Conservation (phyloP, 106 monocot species). For the Dioscorea alata region DNA sequence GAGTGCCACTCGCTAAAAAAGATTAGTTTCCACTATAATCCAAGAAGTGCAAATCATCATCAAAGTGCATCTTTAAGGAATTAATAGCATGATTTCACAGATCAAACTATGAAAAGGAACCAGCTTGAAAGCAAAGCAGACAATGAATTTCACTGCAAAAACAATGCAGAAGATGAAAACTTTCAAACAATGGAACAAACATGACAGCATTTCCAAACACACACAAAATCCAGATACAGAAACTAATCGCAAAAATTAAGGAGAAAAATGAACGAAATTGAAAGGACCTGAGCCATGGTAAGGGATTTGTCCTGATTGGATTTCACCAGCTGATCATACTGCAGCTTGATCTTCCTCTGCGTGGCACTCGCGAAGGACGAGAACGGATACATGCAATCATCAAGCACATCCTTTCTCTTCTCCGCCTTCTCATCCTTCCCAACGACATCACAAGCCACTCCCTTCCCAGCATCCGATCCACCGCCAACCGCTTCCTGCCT, state of each 20-base stretch:
- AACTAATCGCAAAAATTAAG: neutral
- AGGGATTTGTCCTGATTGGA: slow-evolving; percentile 10
- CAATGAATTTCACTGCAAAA: neutral
- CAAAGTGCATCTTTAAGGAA: neutral
- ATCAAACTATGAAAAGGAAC: neutral
- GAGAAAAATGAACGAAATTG: neutral
- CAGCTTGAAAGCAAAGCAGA: neutral
- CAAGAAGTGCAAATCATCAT: no score
- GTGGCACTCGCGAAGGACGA: slow-evolving; percentile 2
- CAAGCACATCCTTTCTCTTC: neutral
- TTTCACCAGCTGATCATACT: slow-evolving; percentile 9
- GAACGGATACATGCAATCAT: neutral
- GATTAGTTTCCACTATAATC: no score
- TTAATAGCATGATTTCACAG: no score
- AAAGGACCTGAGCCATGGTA: slow-evolving; percentile 1
- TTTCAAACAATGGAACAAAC: neutral
- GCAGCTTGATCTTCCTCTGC: slow-evolving; percentile 1
- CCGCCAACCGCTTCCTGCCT: neutral
- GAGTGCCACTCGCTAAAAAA: no score
- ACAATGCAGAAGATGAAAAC: neutral
- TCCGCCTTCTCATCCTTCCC: neutral
- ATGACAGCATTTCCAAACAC: no score
- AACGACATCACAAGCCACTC: neutral
- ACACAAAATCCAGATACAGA: neutral
- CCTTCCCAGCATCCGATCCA: neutral